A percentile compares a stretch with the other conserved stretches of the same genome.
These are phyloP conservation scores for Lathyrus tuberosus DNA, from an alignment of 306 rosid species.

Conservation along the genomic window DNA sequence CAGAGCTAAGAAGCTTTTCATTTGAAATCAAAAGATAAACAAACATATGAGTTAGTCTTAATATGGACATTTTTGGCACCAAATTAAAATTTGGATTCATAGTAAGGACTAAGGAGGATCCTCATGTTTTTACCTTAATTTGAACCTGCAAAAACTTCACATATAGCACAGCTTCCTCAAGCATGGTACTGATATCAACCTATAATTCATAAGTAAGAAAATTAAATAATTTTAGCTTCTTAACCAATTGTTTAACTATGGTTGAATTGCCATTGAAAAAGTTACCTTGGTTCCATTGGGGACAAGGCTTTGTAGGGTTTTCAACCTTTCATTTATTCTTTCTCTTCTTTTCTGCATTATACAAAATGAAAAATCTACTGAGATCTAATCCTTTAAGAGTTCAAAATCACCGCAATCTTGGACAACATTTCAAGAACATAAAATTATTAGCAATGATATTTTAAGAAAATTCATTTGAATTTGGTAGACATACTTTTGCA, in stretches of 20 bases:
- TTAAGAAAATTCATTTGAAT: constrained; percentile 17
- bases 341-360: constrained; percentile 90
- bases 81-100: background rate
- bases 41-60: constrained; percentile 9
- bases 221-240: constrained; percentile 20
- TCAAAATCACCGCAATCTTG: background rate
- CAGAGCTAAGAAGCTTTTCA: constrained; percentile 82
- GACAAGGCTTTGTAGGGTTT: constrained; percentile 73
- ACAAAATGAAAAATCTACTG: constrained; percentile 16
- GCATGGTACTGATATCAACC: constrained; percentile 99
- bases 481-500: constrained; percentile 63
- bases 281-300: constrained; percentile 94
- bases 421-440: constrained; percentile 12
- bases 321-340: constrained; percentile 89
- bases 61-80: background rate
- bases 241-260: background rate
- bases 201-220: constrained; percentile 44
- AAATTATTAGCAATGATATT: constrained; percentile 1
- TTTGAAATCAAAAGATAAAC: constrained; percentile 28
- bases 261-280: constrained; percentile 26
- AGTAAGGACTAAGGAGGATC: background rate
- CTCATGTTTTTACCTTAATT: constrained; percentile 65
- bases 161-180: constrained; percentile 92
- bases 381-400: constrained; percentile 19
- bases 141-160: constrained; percentile 90